Evolutionary conservation across 306 rosid species (phyloP), one percentile per base, ranked within the genome.

Genomic region (Morella rubra): DNA sequence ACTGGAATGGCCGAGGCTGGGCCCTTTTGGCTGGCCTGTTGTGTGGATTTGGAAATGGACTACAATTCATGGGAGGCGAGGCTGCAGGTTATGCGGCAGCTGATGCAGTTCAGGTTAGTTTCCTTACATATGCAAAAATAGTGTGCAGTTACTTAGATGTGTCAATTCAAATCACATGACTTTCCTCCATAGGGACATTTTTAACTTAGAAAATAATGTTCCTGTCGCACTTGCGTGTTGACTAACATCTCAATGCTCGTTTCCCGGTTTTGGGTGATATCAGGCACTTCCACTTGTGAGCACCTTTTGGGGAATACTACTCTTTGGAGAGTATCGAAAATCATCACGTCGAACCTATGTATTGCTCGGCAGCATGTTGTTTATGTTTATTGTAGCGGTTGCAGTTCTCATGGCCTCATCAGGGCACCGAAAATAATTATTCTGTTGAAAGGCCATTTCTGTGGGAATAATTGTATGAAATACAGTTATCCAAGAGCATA

Each of bases 21-120:
- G 97, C 97, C 73, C 52, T 95, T 24, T 80, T 95, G 86, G 99
- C 99, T 10, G 97, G 99, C 41, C 16, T 92, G 16, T 87, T 95
- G 73, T 95, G 99, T 67, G 99, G 99, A 2, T 92, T 87, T 69
- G 97, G 99, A 24, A 92, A 95, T 74, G 99, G 97, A 4, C 96
- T 95, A 64, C 92, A 95, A 74, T 95, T 95, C 69, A 95, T 95
- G 99, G 97, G 97, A 18, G 99, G 99, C 44, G 91, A 95, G 82
- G 97, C 99, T 56, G 98, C 98, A 10, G 99, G 99, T 47, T 95
- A 95, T 81, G 99, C 99, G 5, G 99, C 99, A 50, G 99, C 99
- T 59, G 99, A 95, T 88, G 93, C 97, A 1, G 99, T 92, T 19
- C 93, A 95, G 91, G 99, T 92, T 77, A 81, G 88, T 86, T 85